A percentile compares a stretch with the other conserved stretches of the same genome.
These are phyloP conservation scores for Strobilomyces confusus DNA, from an alignment of 768 basidiomycete species.

Conservation along the genomic window DNA sequence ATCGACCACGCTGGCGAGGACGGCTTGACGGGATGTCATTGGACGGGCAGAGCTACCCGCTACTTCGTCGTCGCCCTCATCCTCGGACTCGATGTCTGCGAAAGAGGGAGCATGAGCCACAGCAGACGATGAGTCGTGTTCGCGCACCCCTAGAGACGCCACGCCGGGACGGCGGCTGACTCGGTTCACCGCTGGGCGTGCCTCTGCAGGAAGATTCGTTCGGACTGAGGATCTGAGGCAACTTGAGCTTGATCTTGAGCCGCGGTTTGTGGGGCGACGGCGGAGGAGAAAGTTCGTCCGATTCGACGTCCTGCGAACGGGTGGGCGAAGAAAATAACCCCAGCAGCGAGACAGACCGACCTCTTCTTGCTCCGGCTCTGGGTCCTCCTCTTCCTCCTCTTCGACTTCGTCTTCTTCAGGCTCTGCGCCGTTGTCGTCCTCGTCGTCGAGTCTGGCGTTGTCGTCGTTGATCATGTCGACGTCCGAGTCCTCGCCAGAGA, in stretches of 20 bases:
- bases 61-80: conserved; percentile 40
- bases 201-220: conserved; percentile 30
- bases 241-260: conserved; percentile 60
- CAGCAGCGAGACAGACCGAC: too few species aligned
- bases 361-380: conserved; percentile 14
- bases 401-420: conserved; percentile 34
- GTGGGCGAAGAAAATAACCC: neutral
- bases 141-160: conserved; percentile 24
- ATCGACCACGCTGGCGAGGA: conserved; percentile 64
- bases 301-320: conserved; percentile 31
- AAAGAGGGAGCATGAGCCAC: neutral
- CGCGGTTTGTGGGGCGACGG: conserved; percentile 36
- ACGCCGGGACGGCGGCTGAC: conserved; percentile 25
- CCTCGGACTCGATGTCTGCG: conserved; percentile 39
- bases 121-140: neutral
- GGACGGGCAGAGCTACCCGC: conserved; percentile 33
- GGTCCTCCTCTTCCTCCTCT: conserved; percentile 28
- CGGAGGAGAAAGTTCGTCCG: conserved; percentile 34
- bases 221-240: conserved; percentile 38
- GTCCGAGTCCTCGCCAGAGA: conserved; percentile 25
- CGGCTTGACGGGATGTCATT: conserved; percentile 64
- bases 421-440: conserved; percentile 32
- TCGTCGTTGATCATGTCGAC: conserved; percentile 31
- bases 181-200: conserved; percentile 20
- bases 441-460: conserved; percentile 29